Evolutionary conservation across 345 rosid species (phyloP), one percentile per base, ranked within the genome.

Genomic region (Lumnitzera littorea): DNA sequence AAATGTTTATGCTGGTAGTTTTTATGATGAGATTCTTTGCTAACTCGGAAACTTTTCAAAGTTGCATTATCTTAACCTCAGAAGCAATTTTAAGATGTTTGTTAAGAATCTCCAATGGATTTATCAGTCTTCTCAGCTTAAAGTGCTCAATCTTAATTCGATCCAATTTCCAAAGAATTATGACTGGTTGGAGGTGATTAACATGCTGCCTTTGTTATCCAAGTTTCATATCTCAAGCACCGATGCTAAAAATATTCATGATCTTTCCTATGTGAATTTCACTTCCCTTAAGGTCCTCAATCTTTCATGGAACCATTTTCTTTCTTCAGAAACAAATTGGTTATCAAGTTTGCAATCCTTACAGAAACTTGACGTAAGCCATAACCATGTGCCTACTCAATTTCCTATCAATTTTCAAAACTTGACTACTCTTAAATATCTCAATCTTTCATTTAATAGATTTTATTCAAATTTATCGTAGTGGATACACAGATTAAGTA

Each of bases 1-100:
- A 11, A 53, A 65, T 57, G 74, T 76, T 46, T 61, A 64, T 20
- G 12, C 4, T 11, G 23, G 67, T 12, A 51, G 61, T n/a, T 78
- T 73, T 46, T 46, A 11, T 1, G 78, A 73, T 29, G 2, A 9
- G 62, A 20, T 74, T 60, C 72, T 72, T 29, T 50, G 29, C 23
- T 62, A 64, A 51, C 60, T 69, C 0, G 77, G 71, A 24, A 74
- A 74, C 15, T 74, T 74, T 13, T 60, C 77, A 0, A 57, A 61
- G 51, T 24, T 74, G n/a, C 65, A 31, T 2, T 63, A 24, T 24
- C 70, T 69, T 24, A 62, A 72, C 41, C 58, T 74, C n/a, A 1
- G 52, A 3, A 25, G 25, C 23, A 0, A 5, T 11, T 36, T 5
- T 46, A 2, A 52, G 12, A 14, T 52, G 55, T 2, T 11, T 14